These are phyloP conservation scores for Tricholoma sp. DNA, from an alignment of 768 basidiomycete species.

Conservation along the genomic window DNA sequence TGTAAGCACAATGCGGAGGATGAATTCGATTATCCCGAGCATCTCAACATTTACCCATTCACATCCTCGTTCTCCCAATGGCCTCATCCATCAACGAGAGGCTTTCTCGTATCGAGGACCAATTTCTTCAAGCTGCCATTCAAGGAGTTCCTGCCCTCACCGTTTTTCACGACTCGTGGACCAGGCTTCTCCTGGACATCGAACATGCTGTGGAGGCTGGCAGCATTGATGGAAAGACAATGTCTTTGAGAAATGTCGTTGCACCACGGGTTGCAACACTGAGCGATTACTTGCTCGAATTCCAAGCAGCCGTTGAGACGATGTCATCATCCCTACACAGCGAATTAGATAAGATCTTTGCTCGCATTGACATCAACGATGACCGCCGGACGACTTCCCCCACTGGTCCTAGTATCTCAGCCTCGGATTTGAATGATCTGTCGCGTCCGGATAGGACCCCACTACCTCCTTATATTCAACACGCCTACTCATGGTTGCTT, in stretches of 20 bases:
- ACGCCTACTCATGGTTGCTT: conserved; percentile 38
- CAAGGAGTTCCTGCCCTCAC: conserved; percentile 3
- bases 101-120: neutral
- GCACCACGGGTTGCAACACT: conserved; percentile 13
- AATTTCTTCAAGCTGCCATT: conserved; percentile 1
- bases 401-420: too few species aligned
- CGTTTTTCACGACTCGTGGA: conserved; percentile 3
- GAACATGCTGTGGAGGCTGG: neutral
- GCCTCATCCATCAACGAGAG: neutral
- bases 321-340: too few species aligned
- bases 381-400: too few species aligned
- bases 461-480: conserved; percentile 22
- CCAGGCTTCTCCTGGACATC: conserved; percentile 1
- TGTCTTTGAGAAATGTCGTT: conserved; percentile 3
- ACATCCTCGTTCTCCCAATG: neutral
- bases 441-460: too few species aligned
- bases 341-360: conserved; percentile 13
- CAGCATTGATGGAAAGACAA: conserved; percentile 7
- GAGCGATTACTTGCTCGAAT: conserved; percentile 8
- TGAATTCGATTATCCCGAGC: too few species aligned
- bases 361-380: conserved; percentile 4
- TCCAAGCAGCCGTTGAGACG: too few species aligned
- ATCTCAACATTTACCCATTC: neutral
- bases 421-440: too few species aligned
- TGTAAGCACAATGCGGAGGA: too few species aligned